Base-by-base conservation (phyloP, 2,329 filamentous ascomycete species). In the Simplicillium aogashimaense region DNA sequence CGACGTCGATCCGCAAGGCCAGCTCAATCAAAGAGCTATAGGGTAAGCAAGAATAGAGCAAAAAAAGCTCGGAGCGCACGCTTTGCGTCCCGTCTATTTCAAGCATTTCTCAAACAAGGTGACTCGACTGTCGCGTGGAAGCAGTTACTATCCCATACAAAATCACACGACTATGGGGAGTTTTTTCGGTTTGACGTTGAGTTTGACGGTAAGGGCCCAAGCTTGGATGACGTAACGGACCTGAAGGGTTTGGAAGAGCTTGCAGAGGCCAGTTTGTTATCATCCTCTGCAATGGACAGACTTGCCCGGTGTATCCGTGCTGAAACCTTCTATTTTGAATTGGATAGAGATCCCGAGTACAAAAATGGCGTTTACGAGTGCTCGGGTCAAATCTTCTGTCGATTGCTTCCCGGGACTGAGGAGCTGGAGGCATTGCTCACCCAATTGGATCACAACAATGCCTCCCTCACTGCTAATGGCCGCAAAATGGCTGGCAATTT, bases 171-270 rank as follows among this genome's bases (percentile, higher is more conserved):
- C 20, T 25, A 25, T 25, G 20, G 20, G 20, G 20, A 25, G 20
- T 25, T 25, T 25, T 37, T 41, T 28, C 39, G 35, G 2, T 41
- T 41, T 37, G 29, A 41, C 35, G 34, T 41, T 10, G 28, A 41
- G 28, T 41, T 36, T 25, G n/a, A 41, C 25, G 35, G 39, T 29
- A 13, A 7, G n/a, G 35, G n/a, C 15, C 34, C 29, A 5, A 17
- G 39, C 9, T 20, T 40, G 7, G 38, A 40, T 28, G 25, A 40
- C 30, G 32, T 36, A 12, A 36, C 15, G 8, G 29, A 40, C n/a
- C 18, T 40, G 17, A 32, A 40, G 11, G 17, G 36, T 12, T n/a
- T 40, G 13, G 31, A 18, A 5, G 16, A 36, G 17, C 29, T 36
- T 25, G 38, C 38, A 3, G 11, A 31, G 11, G 38, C 25, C 12